Percentiles rank a stretch among this genome's conserved stretches.
These are phyloP conservation scores for Fusarium humuli DNA, from an alignment of 2,329 filamentous ascomycete genomes.

Conservation along the genomic window DNA sequence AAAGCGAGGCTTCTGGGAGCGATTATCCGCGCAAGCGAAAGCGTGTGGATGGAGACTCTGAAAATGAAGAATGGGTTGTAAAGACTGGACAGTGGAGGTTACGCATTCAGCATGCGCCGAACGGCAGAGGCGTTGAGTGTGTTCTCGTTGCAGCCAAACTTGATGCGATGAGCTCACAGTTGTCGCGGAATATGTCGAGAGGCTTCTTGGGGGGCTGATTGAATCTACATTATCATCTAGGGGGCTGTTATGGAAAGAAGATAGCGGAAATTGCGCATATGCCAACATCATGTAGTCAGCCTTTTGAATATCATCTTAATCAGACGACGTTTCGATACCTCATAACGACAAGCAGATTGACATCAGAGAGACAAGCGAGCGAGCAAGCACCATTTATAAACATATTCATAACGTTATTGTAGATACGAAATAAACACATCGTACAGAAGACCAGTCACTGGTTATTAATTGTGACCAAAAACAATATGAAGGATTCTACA, in stretches of 20 bases:
- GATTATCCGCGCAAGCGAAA: constrained; percentile 59
- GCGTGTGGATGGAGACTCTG: constrained; percentile 53
- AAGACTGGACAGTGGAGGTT: constrained; percentile 78
- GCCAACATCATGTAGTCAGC: neutral
- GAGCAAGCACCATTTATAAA: neutral
- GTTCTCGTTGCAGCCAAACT: constrained; percentile 81
- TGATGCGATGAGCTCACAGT: constrained; percentile 75
- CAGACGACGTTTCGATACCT: neutral
- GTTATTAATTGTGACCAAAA: constrained; percentile 28
- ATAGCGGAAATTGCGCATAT: neutral
- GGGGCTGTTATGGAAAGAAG: neutral
- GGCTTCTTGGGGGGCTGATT: constrained; percentile 65
- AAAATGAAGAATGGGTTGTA: constrained; percentile 69
- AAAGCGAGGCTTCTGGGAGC: constrained; percentile 46
- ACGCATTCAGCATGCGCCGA: constrained; percentile 67
- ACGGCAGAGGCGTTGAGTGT: constrained; percentile 72
- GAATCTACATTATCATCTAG: neutral
- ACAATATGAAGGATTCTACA: constrained; percentile 24
- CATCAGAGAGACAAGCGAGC: neutral
- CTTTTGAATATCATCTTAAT: constrained; percentile 5
- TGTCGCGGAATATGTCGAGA: constrained; percentile 72
- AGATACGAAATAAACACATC: constrained; percentile 10
- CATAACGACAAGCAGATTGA: neutral
- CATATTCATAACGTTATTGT: constrained; percentile 21
- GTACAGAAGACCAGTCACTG: constrained; percentile 14